Conservation (phyloP, 208 protist species). For the Wallacemonas sp. region DNA sequence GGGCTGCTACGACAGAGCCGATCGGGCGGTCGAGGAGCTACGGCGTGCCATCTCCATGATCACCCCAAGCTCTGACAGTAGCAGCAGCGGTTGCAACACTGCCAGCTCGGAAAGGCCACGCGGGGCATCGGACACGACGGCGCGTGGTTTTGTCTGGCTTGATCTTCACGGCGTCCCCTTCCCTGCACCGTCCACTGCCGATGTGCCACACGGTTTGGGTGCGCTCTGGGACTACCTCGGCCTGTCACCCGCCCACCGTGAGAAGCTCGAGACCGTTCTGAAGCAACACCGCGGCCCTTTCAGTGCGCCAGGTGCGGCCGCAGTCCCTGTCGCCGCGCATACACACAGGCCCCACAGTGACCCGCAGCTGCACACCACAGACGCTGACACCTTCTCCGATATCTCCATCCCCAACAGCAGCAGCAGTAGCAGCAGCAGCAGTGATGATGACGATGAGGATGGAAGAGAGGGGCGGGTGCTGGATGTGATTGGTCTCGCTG, state of each 20-base stretch:
- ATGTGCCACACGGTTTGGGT: not conserved
- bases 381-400: conserved; percentile 1
- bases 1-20: not conserved
- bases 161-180: conserved; percentile 35
- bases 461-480: not conserved
- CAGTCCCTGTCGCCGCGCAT: too few relatives aligned
- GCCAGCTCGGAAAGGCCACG: too few relatives aligned
- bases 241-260: not conserved
- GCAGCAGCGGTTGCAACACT: too few relatives aligned
- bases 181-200: conserved; percentile 2
- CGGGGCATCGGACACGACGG: not conserved
- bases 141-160: conserved; percentile 30
- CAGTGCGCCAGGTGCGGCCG: too few relatives aligned
- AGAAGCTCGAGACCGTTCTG: conserved; percentile 3
- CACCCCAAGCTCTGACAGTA: too few relatives aligned
- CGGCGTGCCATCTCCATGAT: not conserved
- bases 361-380: not conserved
- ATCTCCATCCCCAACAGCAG: not conserved
- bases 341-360: not conserved
- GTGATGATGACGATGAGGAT: not conserved
- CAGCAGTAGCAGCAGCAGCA: conserved; percentile 1
- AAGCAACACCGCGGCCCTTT: conserved; percentile 8
- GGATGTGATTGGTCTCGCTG: conserved; percentile 10
- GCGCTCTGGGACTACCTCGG: conserved; percentile 17
- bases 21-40: not conserved